phyloP scores from a whole-genome alignment of 2,329 filamentous ascomycete species.

The Aureobasidium subglaciale region DNA sequence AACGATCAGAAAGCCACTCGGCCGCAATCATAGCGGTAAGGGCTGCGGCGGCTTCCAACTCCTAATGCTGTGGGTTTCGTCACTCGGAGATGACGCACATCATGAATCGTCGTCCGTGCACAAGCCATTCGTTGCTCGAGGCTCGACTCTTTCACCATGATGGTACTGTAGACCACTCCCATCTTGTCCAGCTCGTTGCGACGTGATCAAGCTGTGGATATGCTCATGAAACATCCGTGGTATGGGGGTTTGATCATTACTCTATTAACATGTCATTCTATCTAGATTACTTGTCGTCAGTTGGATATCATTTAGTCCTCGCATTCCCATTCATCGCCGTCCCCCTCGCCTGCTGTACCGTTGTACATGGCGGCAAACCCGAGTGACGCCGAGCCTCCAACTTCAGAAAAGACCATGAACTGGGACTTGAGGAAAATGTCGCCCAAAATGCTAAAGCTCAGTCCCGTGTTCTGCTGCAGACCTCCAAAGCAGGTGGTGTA shows the following conservation, averaged over 20 bases:
- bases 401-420: conserved; percentile 56
- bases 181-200: too few species aligned
- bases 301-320: conserved; percentile 1
- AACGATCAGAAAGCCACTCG: conserved; percentile 6
- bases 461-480: conserved; percentile 48
- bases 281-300: not conserved
- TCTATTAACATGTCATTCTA: conserved; percentile 9
- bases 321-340: conserved; percentile 6
- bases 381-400: conserved; percentile 4
- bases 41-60: not conserved
- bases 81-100: not conserved
- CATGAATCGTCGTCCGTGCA: not conserved
- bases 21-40: not conserved
- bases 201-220: too few species aligned
- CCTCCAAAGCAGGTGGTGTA: conserved; percentile 57
- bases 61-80: too few species aligned
- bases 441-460: conserved; percentile 60
- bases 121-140: not conserved
- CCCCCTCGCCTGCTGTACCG: conserved; percentile 24
- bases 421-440: conserved; percentile 70
- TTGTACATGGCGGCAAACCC: conserved; percentile 15
- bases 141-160: too few species aligned
- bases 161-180: too few species aligned
- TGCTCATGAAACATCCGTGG: not conserved
- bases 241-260: conserved; percentile 3